A percentile compares a stretch with the other conserved stretches of the same genome.
These are phyloP conservation scores for Parasitella parasitica DNA, from an alignment of 371 early-diverging fungal species.

Conservation along the genomic window DNA sequence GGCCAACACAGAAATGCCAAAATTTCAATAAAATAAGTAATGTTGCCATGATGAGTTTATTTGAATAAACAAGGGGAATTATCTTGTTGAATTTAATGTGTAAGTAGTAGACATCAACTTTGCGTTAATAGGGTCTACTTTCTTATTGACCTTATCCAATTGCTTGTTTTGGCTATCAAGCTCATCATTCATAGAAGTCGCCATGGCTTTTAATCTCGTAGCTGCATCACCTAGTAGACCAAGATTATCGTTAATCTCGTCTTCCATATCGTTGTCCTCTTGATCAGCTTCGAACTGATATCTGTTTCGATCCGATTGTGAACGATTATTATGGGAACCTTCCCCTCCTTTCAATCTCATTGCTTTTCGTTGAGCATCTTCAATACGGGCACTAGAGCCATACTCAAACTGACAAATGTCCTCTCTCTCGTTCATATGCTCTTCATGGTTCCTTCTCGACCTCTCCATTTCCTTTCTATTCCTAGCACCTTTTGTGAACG, in stretches of 20 bases:
- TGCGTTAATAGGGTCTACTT: constrained; percentile 46
- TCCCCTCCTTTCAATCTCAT: constrained; percentile 49
- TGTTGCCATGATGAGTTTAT: too few species aligned
- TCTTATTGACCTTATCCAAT: constrained; percentile 28
- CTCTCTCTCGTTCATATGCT: constrained; percentile 42
- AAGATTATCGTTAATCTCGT: constrained; percentile 80
- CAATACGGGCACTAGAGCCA: constrained; percentile 49
- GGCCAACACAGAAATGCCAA: too few species aligned
- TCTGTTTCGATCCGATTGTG: constrained; percentile 56
- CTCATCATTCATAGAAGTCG: constrained; percentile 71
- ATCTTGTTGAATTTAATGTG: constrained; percentile 46
- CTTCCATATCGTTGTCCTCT: constrained; percentile 71
- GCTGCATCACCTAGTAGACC: constrained; percentile 65
- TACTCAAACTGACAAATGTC: constrained; percentile 44
- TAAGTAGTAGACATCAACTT: constrained; percentile 42
- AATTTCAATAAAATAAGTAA: too few species aligned
- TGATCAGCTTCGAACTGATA: constrained; percentile 66
- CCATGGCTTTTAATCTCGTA: constrained; percentile 69
- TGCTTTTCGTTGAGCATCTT: constrained; percentile 44
- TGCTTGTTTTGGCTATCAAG: constrained; percentile 67
- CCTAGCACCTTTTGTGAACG: constrained; percentile 58
- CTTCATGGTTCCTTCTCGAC: constrained; percentile 46
- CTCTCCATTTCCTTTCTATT: constrained; percentile 54
- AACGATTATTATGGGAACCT: constrained; percentile 58
- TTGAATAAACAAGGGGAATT: constrained; percentile 14